phyloP scores from a whole-genome alignment of 176 grass and related monocot species.

The Puccinellia tenuiflora region DNA sequence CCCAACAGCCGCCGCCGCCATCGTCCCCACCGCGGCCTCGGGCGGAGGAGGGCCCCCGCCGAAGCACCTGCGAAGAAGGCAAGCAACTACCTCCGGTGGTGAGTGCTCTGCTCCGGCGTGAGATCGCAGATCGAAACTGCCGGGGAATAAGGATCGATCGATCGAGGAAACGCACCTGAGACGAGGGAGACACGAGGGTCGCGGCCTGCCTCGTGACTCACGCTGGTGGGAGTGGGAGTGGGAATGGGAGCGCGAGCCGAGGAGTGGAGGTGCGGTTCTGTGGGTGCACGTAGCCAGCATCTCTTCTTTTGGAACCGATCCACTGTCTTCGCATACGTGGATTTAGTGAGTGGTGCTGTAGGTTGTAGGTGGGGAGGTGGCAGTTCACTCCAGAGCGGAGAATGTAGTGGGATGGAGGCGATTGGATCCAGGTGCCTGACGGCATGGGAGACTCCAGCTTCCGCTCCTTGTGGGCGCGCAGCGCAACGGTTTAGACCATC shows the following conservation, averaged over 20 bases:
- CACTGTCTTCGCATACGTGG: neutral
- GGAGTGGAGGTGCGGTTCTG: neutral
- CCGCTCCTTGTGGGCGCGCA: no score
- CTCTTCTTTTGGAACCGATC: neutral
- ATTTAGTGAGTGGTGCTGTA: no score
- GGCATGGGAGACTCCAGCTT: no score
- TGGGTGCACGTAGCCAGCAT: conserved; percentile 13
- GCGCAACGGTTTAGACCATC: no score
- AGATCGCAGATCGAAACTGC: neutral
- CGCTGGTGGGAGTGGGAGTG: conserved; percentile 2
- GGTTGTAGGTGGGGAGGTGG: no score
- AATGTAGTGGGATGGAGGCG: no score
- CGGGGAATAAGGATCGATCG: neutral
- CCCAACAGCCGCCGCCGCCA: neutral
- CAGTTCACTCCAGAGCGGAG: no score
- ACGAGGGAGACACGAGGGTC: neutral
- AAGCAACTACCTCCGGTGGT: neutral
- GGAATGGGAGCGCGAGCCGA: neutral
- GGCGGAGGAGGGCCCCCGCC: neutral
- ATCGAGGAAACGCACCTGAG: conserved; percentile 4
- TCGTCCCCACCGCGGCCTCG: neutral
- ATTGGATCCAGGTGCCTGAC: no score
- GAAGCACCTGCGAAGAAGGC: conserved; percentile 21
- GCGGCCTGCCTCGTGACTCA: neutral
- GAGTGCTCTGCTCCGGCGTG: neutral